Percentiles rank a stretch among this genome's conserved stretches.
Conservation (phyloP, 2,329 filamentous ascomycete genomes). For the Cordyceps militaris region DNA sequence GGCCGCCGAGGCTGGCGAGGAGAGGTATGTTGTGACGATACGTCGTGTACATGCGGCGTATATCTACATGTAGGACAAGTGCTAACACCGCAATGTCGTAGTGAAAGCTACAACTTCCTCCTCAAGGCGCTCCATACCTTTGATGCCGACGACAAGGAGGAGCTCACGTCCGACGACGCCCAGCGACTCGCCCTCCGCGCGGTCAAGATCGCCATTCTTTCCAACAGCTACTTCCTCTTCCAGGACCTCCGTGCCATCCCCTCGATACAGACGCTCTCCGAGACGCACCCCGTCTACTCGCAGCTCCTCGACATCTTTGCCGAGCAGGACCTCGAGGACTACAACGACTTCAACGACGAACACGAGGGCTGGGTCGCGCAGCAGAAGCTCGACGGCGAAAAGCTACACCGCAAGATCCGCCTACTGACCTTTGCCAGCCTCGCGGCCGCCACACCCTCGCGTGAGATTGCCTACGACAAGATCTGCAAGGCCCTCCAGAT, state of each 20-base stretch:
- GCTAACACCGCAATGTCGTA: conserved; percentile 18
- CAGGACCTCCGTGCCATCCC: conserved; percentile 75
- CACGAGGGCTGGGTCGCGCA: conserved; percentile 79
- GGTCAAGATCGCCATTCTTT: conserved; percentile 46
- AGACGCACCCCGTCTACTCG: conserved; percentile 77
- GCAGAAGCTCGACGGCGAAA: conserved; percentile 62
- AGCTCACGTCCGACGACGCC: conserved; percentile 51
- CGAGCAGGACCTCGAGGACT: conserved; percentile 89
- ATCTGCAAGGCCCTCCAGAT: conserved; percentile 84
- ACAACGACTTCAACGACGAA: conserved; percentile 90
- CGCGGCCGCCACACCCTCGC: conserved; percentile 73
- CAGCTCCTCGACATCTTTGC: conserved; percentile 94
- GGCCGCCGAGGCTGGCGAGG: conserved; percentile 70
- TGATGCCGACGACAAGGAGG: conserved; percentile 47
- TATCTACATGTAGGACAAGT: background rate
- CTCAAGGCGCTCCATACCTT: conserved; percentile 56
- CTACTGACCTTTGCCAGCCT: conserved; percentile 88
- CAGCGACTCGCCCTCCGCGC: conserved; percentile 53
- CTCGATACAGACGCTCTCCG: conserved; percentile 77
- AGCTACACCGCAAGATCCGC: conserved; percentile 90
- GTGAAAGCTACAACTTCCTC: conserved; percentile 60
- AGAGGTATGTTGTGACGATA: conserved; percentile 49
- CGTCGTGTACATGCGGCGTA: background rate
- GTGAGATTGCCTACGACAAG: conserved; percentile 79
- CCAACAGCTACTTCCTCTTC: conserved; percentile 59